Percentiles rank a stretch among this genome's conserved stretches.
phyloP scores from a whole-genome alignment of 768 basidiomycete genomes.

The Sporobolomyces phaffii region DNA sequence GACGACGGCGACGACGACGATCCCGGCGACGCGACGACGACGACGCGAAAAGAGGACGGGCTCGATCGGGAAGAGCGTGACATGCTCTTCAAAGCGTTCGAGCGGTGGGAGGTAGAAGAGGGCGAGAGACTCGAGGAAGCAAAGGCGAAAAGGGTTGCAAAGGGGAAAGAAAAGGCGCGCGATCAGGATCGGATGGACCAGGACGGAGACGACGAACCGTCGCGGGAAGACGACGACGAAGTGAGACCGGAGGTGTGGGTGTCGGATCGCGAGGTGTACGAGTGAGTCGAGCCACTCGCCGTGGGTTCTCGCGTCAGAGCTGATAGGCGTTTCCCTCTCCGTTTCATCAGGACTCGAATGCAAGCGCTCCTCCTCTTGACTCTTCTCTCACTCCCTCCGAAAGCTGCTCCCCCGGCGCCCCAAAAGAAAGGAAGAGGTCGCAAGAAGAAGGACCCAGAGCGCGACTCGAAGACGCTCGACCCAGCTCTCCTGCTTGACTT shows the following conservation, averaged over 20 bases:
- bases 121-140: conserved; percentile 6
- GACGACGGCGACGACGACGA: background rate
- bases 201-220: background rate
- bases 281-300: background rate
- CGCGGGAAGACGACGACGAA: background rate
- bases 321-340: background rate
- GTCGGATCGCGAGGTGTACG: conserved; percentile 2
- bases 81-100: background rate
- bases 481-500: conserved; percentile 35
- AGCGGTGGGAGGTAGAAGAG: conserved; percentile 9
- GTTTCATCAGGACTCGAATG: conserved; percentile 23
- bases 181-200: conserved; percentile 8
- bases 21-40: background rate
- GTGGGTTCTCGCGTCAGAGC: background rate
- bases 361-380: conserved; percentile 34
- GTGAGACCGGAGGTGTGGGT: conserved; percentile 11
- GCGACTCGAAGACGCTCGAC: conserved; percentile 29
- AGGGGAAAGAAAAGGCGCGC: conserved; percentile 20
- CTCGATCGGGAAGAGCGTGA: background rate
- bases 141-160: conserved; percentile 1
- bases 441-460: conserved; percentile 34
- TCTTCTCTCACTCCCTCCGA: conserved; percentile 9
- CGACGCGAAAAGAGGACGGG: no score
- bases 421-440: conserved; percentile 29
- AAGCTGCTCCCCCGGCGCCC: background rate